phyloP scores from a whole-genome alignment of 2,329 filamentous ascomycete species.

The Amphichorda felina region DNA sequence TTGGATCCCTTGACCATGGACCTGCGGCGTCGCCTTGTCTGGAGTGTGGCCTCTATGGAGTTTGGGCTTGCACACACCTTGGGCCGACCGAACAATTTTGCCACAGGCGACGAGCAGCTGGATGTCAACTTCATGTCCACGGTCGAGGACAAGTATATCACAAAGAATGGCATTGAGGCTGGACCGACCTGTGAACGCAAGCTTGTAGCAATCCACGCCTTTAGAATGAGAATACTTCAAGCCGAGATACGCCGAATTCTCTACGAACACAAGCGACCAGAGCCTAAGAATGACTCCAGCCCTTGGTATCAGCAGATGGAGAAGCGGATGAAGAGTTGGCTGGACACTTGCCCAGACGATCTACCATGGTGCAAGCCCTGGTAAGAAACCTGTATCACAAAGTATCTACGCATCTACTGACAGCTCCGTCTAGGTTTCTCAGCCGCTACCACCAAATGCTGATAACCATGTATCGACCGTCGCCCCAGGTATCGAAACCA shows the following conservation, averaged over 20 bases:
- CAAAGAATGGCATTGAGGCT: constrained; percentile 58
- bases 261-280: constrained; percentile 71
- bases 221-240: constrained; percentile 80
- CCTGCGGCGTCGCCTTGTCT: constrained; percentile 78
- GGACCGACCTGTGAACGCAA: constrained; percentile 72
- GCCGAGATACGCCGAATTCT: constrained; percentile 77
- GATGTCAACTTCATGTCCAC: constrained; percentile 78
- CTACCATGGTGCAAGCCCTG: constrained; percentile 65
- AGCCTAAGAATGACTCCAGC: constrained; percentile 68
- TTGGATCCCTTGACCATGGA: constrained; percentile 69
- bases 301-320: constrained; percentile 82
- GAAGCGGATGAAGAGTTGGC: constrained; percentile 67
- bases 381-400: constrained; percentile 35
- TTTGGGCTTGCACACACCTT: constrained; percentile 78
- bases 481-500: constrained; percentile 81
- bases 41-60: constrained; percentile 84
- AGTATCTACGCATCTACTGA: too few species aligned
- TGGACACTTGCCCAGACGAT: constrained; percentile 61
- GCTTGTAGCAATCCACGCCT: constrained; percentile 81
- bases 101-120: constrained; percentile 69
- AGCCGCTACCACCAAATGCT: constrained; percentile 77
- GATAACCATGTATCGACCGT: constrained; percentile 78
- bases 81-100: constrained; percentile 77
- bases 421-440: constrained; percentile 37
- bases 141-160: constrained; percentile 76